Percentiles rank a stretch among this genome's conserved stretches.
phyloP scores from a whole-genome alignment of 2,329 filamentous ascomycete species.

The Fonsecaea multimorphosa region DNA sequence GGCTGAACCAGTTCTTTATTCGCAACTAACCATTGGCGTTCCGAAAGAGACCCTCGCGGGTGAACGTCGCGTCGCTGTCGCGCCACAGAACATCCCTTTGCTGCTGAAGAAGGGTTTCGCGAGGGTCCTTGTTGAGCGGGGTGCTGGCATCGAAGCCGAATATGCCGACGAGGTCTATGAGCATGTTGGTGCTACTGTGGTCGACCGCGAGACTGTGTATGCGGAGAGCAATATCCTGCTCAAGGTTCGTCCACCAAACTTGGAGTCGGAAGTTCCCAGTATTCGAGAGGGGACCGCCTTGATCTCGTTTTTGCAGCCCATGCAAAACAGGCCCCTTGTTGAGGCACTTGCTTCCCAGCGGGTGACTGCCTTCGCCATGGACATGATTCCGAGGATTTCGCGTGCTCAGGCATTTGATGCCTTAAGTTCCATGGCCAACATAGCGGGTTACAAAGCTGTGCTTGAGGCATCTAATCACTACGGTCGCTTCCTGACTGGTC shows the following conservation, averaged over 20 bases:
- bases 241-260: constrained; percentile 78
- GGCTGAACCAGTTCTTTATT: constrained; percentile 62
- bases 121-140: constrained; percentile 77
- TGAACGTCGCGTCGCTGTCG: constrained; percentile 83
- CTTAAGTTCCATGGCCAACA: constrained; percentile 89
- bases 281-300: constrained; percentile 74
- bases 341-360: constrained; percentile 73
- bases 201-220: constrained; percentile 74
- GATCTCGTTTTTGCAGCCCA: constrained; percentile 82
- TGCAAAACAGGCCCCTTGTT: constrained; percentile 77
- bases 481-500: constrained; percentile 84
- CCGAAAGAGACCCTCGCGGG: constrained; percentile 78
- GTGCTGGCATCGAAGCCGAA: constrained; percentile 77
- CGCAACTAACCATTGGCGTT: constrained; percentile 75
- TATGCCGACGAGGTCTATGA: constrained; percentile 79
- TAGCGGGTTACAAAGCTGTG: constrained; percentile 90
- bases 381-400: constrained; percentile 88
- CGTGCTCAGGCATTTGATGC: constrained; percentile 88
- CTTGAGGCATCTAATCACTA: constrained; percentile 89
- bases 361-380: constrained; percentile 85
- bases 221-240: constrained; percentile 76
- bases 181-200: constrained; percentile 76
- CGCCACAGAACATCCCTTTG: constrained; percentile 80
- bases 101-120: constrained; percentile 85
- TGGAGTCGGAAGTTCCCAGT: constrained; percentile 69